phyloP scores from a whole-genome alignment of 495 filamentous ascomycete genomes.

The Chaetomium tenue region DNA sequence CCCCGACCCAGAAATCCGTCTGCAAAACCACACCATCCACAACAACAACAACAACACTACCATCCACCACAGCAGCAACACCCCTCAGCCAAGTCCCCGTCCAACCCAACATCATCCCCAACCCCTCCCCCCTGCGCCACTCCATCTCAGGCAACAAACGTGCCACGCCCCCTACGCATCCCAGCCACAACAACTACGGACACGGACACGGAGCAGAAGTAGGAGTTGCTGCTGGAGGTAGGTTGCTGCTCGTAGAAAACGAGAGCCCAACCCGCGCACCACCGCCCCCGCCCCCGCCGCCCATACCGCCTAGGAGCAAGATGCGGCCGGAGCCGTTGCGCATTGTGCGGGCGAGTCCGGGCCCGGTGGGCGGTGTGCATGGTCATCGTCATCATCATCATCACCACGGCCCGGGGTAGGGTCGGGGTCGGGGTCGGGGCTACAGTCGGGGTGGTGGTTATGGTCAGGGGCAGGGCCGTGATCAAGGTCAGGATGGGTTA shows the following conservation, averaged over 20 bases:
- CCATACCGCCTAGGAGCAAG: constrained; percentile 32
- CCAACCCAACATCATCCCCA: not conserved
- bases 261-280: not conserved
- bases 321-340: constrained; percentile 30
- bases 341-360: constrained; percentile 9
- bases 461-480: not conserved
- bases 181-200: not conserved
- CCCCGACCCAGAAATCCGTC: not conserved
- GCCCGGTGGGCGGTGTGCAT: no score
- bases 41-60: not conserved
- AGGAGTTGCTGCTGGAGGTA: not conserved
- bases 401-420: not conserved
- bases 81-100: not conserved
- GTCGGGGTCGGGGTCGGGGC: not conserved
- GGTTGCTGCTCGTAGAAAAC: constrained; percentile 12
- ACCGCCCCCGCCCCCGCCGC: constrained; percentile 20
- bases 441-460: not conserved
- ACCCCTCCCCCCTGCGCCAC: not conserved
- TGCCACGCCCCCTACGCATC: not conserved
- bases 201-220: not conserved
- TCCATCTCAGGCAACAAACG: not conserved
- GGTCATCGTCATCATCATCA: no score
- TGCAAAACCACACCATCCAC: no score
- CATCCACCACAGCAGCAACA: not conserved
- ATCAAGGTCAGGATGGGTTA: no score